Conservation (phyloP, 1,284 basidiomycete genomes). For the Trametes versicolor region DNA sequence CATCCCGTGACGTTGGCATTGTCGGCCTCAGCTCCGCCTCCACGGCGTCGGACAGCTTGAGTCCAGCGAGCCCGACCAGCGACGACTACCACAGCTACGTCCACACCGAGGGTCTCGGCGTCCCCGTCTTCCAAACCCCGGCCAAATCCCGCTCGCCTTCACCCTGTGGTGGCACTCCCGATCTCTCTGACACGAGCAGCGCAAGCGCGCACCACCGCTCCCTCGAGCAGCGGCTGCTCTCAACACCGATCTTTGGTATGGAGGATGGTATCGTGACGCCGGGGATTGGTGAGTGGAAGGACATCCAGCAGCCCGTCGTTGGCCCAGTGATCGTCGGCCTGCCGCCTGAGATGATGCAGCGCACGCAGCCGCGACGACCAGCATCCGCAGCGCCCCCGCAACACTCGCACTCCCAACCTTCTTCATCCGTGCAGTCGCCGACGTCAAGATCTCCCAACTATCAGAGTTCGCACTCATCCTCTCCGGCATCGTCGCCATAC, state of each 20-base stretch:
- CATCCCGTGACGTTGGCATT: constrained; percentile 66
- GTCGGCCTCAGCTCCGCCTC: constrained; percentile 53
- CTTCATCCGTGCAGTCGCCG: constrained; percentile 21
- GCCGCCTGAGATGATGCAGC: constrained; percentile 38
- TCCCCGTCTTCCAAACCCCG: constrained; percentile 63
- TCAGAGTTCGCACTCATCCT: constrained; percentile 17
- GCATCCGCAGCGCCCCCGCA: constrained; percentile 14
- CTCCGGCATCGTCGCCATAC: constrained; percentile 46
- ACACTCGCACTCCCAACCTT: background rate
- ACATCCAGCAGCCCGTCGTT: constrained; percentile 64
- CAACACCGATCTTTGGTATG: constrained; percentile 31
- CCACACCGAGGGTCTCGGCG: constrained; percentile 37
- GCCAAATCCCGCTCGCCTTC: constrained; percentile 57
- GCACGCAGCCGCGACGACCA: constrained; percentile 16
- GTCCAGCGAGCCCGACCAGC: constrained; percentile 32
- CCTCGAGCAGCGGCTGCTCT: constrained; percentile 29
- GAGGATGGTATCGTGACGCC: constrained; percentile 55
- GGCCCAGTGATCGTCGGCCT: constrained; percentile 65
- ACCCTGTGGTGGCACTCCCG: constrained; percentile 49
- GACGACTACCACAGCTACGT: constrained; percentile 33
- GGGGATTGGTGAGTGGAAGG: constrained; percentile 65
- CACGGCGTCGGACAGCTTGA: constrained; percentile 30
- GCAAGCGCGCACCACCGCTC: constrained; percentile 25
- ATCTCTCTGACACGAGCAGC: constrained; percentile 42
- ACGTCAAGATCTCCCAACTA: constrained; percentile 18